Evolutionary conservation across 106 monocot species (phyloP).

Genomic region (Phalaenopsis aphrodite): DNA sequence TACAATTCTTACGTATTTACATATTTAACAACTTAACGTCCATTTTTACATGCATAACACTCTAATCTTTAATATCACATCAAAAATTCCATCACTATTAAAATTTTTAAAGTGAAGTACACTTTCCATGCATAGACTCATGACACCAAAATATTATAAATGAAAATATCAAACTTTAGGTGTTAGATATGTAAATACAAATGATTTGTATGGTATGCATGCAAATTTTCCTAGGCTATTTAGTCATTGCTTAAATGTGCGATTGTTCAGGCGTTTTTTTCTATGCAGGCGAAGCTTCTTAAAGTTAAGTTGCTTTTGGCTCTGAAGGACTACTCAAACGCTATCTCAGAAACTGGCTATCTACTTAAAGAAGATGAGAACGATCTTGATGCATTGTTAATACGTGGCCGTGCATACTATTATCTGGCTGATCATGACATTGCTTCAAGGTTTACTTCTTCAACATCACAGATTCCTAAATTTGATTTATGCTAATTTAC

Average conservation of each 20-base stretch:
- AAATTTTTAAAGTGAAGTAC: too few species aligned
- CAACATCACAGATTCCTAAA: neutral
- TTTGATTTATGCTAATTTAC: neutral
- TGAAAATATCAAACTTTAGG: too few species aligned
- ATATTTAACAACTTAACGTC: too few species aligned
- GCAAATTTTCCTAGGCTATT: neutral
- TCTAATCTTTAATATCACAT: too few species aligned
- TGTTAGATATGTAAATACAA: too few species aligned
- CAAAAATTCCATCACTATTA: too few species aligned
- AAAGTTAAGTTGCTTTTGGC: conserved; percentile 69
- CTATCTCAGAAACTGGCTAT: conserved; percentile 76
- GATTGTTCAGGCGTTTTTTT: neutral
- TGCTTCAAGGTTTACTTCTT: conserved; percentile 59
- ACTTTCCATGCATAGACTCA: too few species aligned
- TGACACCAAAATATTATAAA: too few species aligned
- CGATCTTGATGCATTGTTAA: conserved; percentile 70
- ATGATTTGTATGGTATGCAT: too few species aligned
- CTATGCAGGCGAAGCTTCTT: conserved; percentile 68
- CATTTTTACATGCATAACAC: too few species aligned
- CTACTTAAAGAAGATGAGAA: conserved; percentile 92
- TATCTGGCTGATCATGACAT: conserved; percentile 98
- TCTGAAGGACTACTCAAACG: conserved; percentile 77
- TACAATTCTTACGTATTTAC: too few species aligned
- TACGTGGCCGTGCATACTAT: conserved; percentile 94
- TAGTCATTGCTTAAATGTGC: neutral